Evolutionary conservation across 2,329 filamentous ascomycete genomes (phyloP).

Genomic region (Alternaria consortialis): DNA sequence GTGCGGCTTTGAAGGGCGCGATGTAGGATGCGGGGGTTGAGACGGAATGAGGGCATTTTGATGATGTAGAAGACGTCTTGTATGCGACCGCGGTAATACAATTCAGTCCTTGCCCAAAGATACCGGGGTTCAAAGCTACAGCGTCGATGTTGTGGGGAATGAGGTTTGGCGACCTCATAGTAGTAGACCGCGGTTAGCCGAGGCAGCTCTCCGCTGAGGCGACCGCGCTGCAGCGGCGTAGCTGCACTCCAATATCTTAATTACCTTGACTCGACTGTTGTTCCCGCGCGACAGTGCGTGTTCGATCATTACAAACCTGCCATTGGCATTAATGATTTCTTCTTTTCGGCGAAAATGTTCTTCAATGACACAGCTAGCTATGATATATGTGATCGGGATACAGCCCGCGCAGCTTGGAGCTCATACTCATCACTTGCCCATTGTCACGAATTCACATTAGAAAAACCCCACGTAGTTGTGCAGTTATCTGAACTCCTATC

Average conservation of each 20-base stretch:
- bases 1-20: conserved; percentile 40
- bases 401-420: too few species aligned
- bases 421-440: too few species aligned
- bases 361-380: too few species aligned
- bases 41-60: conserved; percentile 39
- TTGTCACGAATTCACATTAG: too few species aligned
- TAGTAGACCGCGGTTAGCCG: conserved; percentile 28
- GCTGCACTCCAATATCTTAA: not conserved
- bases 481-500: too few species aligned
- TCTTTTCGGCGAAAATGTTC: too few species aligned
- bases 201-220: conserved; percentile 7
- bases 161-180: conserved; percentile 8
- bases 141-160: conserved; percentile 1
- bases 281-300: too few species aligned
- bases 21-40: conserved; percentile 27
- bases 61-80: not conserved
- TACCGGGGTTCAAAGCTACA: not conserved
- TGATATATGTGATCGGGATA: too few species aligned
- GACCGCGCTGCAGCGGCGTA: not conserved
- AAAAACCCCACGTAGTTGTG: too few species aligned
- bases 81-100: not conserved
- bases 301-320: too few species aligned
- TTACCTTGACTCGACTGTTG: not conserved
- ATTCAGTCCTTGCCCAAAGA: not conserved
- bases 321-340: too few species aligned